Evolutionary conservation across 106 monocot species (phyloP).

Genomic region (Posidonia australis): DNA sequence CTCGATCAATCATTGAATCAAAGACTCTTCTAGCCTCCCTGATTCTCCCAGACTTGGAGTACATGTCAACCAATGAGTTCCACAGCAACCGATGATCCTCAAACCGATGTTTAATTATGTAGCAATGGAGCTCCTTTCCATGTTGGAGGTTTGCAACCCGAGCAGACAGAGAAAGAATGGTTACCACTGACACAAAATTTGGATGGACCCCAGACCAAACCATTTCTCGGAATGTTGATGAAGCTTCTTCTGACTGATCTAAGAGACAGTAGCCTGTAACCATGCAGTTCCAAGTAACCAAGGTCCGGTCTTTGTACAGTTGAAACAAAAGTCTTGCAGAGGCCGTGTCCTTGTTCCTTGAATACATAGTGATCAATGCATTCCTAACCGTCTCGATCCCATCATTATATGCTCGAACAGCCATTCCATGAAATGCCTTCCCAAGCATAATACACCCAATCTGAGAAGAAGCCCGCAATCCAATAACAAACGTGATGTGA

Average conservation of each 20-base stretch:
- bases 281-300: conserved; percentile 78
- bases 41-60: conserved; percentile 58
- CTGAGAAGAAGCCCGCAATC: conserved; percentile 48
- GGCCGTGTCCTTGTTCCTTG: conserved; percentile 26
- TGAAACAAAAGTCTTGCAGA: conserved; percentile 35
- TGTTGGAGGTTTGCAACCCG: conserved; percentile 42
- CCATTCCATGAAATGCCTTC: conserved; percentile 53
- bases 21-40: conserved; percentile 43
- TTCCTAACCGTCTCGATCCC: conserved; percentile 41
- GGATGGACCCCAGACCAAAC: conserved; percentile 25
- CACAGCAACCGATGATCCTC: conserved; percentile 23
- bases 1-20: conserved; percentile 36
- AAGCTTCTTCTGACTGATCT: conserved; percentile 42
- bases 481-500: conserved; percentile 47
- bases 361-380: conserved; percentile 82
- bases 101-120: conserved; percentile 32
- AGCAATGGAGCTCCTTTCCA: conserved; percentile 53
- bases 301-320: conserved; percentile 13
- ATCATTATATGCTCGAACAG: conserved; percentile 21
- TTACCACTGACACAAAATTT: conserved; percentile 55
- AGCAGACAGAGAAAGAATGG: conserved; percentile 41
- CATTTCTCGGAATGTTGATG: conserved; percentile 40
- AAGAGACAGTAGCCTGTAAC: conserved; percentile 47
- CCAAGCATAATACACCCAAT: conserved; percentile 27
- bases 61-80: conserved; percentile 79